These are phyloP conservation scores for Debaryomyces hansenii DNA, from an alignment of 805 yeast species.

Conservation along the genomic window DNA sequence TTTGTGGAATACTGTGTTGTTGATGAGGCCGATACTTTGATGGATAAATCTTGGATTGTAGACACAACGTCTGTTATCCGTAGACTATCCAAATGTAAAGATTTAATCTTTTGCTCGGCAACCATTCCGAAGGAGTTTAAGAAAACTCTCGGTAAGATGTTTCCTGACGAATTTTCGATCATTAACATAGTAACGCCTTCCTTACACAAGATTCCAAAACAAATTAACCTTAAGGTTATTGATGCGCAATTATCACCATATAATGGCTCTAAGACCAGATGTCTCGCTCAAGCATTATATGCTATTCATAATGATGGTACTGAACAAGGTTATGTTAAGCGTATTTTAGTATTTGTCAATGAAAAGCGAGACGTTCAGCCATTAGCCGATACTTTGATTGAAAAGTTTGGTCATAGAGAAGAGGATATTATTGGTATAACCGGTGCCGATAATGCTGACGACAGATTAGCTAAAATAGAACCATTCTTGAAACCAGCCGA, in stretches of 20 bases:
- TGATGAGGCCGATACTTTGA: conserved; percentile 92
- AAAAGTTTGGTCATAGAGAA: conserved; percentile 32
- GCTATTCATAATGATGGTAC: conserved; percentile 84
- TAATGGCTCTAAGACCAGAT: conserved; percentile 78
- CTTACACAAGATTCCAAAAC: conserved; percentile 79
- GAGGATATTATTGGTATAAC: conserved; percentile 63
- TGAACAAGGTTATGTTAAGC: conserved; percentile 71
- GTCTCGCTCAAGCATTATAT: conserved; percentile 83
- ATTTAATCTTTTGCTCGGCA: conserved; percentile 81
- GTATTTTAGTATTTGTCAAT: conserved; percentile 85
- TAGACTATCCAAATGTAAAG: conserved; percentile 52
- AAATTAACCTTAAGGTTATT: conserved; percentile 68
- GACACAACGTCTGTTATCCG: conserved; percentile 60
- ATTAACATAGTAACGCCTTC: conserved; percentile 73
- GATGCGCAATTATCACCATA: conserved; percentile 80
- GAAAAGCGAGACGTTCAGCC: conserved; percentile 61
- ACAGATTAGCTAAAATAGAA: conserved; percentile 55
- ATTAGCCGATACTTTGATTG: conserved; percentile 53
- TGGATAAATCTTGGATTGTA: conserved; percentile 76
- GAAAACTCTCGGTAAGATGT: conserved; percentile 54
- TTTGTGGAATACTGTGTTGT: conserved; percentile 63
- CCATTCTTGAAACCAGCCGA: conserved; percentile 67
- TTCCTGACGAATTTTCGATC: conserved; percentile 54
- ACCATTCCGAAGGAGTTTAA: conserved; percentile 83
- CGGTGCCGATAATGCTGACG: conserved; percentile 62